phyloP scores from a whole-genome alignment of 192 early-diverging fungal species.

The Umbelopsis ramanniana region DNA sequence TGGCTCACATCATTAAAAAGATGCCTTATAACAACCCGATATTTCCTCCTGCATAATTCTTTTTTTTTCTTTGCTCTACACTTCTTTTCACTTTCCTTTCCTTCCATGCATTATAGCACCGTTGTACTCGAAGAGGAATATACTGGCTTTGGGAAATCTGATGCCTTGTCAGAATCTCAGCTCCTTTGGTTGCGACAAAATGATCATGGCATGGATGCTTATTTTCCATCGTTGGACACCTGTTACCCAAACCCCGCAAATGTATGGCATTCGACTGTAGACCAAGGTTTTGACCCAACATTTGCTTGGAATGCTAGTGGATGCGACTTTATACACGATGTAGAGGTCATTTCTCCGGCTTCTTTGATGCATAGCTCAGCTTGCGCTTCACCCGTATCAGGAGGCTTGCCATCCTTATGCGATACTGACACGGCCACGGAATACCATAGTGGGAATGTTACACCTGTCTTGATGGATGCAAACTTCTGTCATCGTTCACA shows the following conservation, averaged over 20 bases:
- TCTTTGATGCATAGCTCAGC: slow-evolving; percentile 14
- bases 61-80: neutral
- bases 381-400: slow-evolving; percentile 5
- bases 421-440: slow-evolving; percentile 5
- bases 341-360: slow-evolving; percentile 1
- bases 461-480: slow-evolving; percentile 9
- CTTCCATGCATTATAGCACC: neutral
- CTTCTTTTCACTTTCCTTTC: neutral
- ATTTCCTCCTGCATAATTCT: neutral
- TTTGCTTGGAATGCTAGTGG: neutral
- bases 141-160: neutral
- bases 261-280: neutral
- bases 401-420: slow-evolving; percentile 13
- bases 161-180: neutral
- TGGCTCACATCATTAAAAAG: too few species aligned
- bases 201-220: neutral
- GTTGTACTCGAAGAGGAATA: neutral
- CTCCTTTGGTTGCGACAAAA: slow-evolving; percentile 10
- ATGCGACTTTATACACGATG: neutral
- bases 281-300: neutral
- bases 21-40: too few species aligned
- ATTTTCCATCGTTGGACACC: neutral
- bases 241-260: neutral
- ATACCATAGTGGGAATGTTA: slow-evolving; percentile 23
- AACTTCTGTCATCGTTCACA: neutral